phyloP scores from a whole-genome alignment of 2,329 filamentous ascomycete species.

The Colletotrichum sp. region DNA sequence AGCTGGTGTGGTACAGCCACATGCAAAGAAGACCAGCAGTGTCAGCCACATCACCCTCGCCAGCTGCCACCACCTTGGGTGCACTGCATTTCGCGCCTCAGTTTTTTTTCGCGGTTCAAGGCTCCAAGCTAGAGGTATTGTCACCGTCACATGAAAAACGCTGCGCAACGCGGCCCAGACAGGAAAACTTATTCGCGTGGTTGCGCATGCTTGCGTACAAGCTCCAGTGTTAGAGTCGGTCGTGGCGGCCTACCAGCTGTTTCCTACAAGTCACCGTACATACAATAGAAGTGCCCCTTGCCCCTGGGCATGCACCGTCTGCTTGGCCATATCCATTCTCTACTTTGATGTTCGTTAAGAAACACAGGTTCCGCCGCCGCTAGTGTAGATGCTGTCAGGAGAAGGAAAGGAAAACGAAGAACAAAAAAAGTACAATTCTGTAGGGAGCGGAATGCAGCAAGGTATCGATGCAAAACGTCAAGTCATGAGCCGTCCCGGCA shows the following conservation, averaged over 20 bases:
- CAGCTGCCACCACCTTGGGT: not conserved
- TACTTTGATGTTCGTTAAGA: conserved; percentile 4
- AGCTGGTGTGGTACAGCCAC: not conserved
- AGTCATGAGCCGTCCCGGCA: conserved; percentile 4
- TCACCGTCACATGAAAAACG: not conserved
- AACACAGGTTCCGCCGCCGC: conserved; percentile 11
- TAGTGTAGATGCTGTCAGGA: conserved; percentile 13
- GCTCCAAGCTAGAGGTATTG: not conserved
- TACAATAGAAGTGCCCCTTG: not conserved
- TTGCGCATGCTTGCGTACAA: not conserved
- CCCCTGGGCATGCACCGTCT: not conserved
- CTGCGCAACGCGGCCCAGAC: not conserved
- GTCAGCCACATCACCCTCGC: not conserved
- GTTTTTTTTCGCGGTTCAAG: not conserved
- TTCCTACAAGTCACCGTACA: not conserved
- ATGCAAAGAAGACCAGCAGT: not conserved
- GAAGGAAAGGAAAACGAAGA: not conserved
- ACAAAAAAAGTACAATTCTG: conserved; percentile 12
- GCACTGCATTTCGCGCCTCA: not conserved
- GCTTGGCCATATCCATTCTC: not conserved
- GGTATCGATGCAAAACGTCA: conserved; percentile 16
- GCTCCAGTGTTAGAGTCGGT: not conserved
- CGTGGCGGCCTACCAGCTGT: not conserved
- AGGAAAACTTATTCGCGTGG: not conserved
- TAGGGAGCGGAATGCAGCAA: conserved; percentile 11